Evolutionary conservation across 495 filamentous ascomycete genomes (phyloP).

Genomic region (Bacidia rubella): DNA sequence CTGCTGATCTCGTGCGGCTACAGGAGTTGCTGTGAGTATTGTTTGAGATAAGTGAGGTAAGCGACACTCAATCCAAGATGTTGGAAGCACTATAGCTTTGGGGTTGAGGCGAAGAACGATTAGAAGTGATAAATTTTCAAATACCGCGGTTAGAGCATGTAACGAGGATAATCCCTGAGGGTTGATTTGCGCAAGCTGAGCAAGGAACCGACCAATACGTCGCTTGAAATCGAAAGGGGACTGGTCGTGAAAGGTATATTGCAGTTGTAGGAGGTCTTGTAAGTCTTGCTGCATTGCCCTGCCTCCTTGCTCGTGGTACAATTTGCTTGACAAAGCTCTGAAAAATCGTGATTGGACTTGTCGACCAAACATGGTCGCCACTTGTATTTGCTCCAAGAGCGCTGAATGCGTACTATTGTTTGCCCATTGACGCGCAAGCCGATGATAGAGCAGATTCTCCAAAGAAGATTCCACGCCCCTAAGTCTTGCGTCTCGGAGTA

Average conservation of each 20-base stretch:
- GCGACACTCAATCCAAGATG: neutral
- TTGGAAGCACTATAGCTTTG: neutral
- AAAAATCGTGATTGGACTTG: neutral
- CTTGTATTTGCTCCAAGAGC: conserved; percentile 9
- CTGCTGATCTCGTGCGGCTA: neutral
- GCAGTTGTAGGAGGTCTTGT: neutral
- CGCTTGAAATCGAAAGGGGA: neutral
- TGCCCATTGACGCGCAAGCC: conserved; percentile 12
- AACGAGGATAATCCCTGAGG: neutral
- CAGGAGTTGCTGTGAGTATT: neutral
- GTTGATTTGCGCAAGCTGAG: neutral
- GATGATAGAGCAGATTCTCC: conserved; percentile 17
- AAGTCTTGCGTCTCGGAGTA: neutral
- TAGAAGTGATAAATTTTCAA: neutral
- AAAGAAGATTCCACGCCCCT: conserved; percentile 8
- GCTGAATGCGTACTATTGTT: conserved; percentile 1
- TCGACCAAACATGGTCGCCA: conserved; percentile 7
- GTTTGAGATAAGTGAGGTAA: neutral
- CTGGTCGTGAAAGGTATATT: neutral
- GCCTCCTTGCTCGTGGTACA: neutral
- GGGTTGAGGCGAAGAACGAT: neutral
- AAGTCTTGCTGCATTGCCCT: neutral
- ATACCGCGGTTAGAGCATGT: neutral
- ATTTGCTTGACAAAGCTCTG: neutral
- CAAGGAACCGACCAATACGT: neutral